Percentiles rank a stretch among this genome's conserved stretches.
Evolutionary conservation across 2,329 filamentous ascomycete species (phyloP).

Genomic region (Daldinia sp.): DNA sequence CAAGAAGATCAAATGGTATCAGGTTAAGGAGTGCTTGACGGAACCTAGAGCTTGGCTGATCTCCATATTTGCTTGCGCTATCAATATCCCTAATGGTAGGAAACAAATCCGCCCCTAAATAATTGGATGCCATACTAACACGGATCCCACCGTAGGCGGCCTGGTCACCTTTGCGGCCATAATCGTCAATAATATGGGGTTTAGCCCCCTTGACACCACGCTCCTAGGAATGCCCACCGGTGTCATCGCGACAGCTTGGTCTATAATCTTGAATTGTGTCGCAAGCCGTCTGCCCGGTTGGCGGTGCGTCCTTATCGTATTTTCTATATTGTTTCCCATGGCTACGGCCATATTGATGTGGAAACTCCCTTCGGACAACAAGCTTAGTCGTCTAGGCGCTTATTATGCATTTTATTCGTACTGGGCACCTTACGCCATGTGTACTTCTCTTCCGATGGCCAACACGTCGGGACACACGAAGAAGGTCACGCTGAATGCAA

Average conservation of each 20-base stretch:
- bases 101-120: neutral
- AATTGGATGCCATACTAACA: neutral
- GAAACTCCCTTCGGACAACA: conserved; percentile 54
- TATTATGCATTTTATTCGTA: conserved; percentile 65
- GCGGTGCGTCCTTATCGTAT: conserved; percentile 48
- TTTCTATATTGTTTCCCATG: conserved; percentile 60
- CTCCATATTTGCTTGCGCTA: conserved; percentile 58
- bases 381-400: conserved; percentile 58
- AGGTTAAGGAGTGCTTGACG: conserved; percentile 48
- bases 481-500: conserved; percentile 66
- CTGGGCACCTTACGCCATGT: conserved; percentile 61
- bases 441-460: conserved; percentile 50
- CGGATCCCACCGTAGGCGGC: conserved; percentile 50
- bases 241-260: conserved; percentile 35
- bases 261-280: conserved; percentile 36
- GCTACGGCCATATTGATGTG: conserved; percentile 61
- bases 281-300: conserved; percentile 38
- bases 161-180: conserved; percentile 66
- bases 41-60: conserved; percentile 61
- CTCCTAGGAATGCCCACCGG: conserved; percentile 58
- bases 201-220: conserved; percentile 60
- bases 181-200: conserved; percentile 65
- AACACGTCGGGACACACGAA: conserved; percentile 63
- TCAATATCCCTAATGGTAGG: conserved; percentile 57
- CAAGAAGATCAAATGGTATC: conserved; percentile 48